These are phyloP conservation scores for Phytophthora crassamura DNA, from an alignment of 352 stramenopile species.

Conservation along the genomic window DNA sequence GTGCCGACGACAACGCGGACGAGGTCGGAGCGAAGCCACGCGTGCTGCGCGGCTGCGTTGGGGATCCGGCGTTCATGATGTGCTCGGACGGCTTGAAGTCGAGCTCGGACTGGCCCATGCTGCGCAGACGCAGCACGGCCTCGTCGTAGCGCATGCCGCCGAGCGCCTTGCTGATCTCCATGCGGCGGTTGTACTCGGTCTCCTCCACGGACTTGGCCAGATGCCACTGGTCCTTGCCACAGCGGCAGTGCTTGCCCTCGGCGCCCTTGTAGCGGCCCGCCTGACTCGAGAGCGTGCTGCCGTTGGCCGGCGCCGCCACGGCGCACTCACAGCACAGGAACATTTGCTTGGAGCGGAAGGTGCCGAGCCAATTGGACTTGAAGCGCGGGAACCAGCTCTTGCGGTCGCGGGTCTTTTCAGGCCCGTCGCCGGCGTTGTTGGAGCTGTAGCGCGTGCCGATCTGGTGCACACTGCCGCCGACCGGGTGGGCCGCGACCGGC, in stretches of 20 bases:
- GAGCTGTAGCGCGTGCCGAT: conserved; percentile 70
- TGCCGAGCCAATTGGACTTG: conserved; percentile 90
- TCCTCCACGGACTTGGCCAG: conserved; percentile 84
- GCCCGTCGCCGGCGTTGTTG: conserved; percentile 78
- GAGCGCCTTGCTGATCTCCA: conserved; percentile 85
- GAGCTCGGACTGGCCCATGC: conserved; percentile 63
- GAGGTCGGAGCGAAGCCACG: conserved; percentile 17
- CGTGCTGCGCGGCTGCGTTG: conserved; percentile 27
- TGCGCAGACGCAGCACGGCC: conserved; percentile 64
- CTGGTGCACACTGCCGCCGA: conserved; percentile 57
- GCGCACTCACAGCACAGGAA: conserved; percentile 87
- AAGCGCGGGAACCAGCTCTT: conserved; percentile 90
- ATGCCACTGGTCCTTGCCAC: conserved; percentile 85
- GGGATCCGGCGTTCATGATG: conserved; percentile 40
- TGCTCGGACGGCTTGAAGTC: conserved; percentile 58
- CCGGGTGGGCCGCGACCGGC: conserved; percentile 1
- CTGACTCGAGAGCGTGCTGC: conserved; percentile 30
- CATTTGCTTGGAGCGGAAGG: conserved; percentile 88
- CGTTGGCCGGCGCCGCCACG: conserved; percentile 43
- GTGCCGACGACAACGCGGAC: conserved; percentile 10
- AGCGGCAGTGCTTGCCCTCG: conserved; percentile 84
- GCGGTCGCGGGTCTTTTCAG: conserved; percentile 88
- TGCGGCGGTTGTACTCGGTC: conserved; percentile 83
- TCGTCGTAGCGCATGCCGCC: conserved; percentile 87
- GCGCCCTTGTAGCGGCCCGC: conserved; percentile 75